Conservation (phyloP, 768 basidiomycete genomes). For the Fomitopsis pulvina region DNA sequence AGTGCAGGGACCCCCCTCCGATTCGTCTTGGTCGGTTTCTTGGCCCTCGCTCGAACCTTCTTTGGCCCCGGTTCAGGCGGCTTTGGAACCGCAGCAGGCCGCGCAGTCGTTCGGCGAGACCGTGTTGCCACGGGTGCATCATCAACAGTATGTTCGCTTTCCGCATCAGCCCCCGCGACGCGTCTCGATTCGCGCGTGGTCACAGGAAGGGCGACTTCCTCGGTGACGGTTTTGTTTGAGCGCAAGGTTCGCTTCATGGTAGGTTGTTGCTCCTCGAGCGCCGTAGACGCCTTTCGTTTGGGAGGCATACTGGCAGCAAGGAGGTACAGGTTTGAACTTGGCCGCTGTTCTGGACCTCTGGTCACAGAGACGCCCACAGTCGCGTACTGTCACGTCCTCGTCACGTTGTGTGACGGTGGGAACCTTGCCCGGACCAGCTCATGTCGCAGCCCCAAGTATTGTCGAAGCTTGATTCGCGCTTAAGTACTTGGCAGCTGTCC, state of each 20-base stretch:
- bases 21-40: neutral
- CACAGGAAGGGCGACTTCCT: neutral
- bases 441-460: no score
- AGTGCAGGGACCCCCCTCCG: neutral
- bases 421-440: no score
- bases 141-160: neutral
- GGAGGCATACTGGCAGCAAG: conserved; percentile 20
- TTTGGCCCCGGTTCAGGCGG: conserved; percentile 1
- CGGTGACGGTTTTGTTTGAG: neutral
- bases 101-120: no score
- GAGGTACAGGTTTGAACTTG: no score
- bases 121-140: no score
- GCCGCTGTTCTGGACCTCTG: no score
- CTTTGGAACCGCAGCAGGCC: neutral
- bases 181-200: neutral
- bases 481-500: no score
- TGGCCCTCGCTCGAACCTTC: neutral
- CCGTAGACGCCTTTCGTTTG: conserved; percentile 24
- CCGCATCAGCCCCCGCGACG: neutral
- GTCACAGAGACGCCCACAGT: neutral
- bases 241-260: conserved; percentile 16
- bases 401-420: no score
- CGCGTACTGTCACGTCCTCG: no score
- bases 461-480: no score
- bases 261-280: conserved; percentile 10